Percentiles rank a stretch among this genome's conserved stretches.
phyloP scores from a whole-genome alignment of 495 filamentous ascomycete genomes.

The Schizothecium vesticola region DNA sequence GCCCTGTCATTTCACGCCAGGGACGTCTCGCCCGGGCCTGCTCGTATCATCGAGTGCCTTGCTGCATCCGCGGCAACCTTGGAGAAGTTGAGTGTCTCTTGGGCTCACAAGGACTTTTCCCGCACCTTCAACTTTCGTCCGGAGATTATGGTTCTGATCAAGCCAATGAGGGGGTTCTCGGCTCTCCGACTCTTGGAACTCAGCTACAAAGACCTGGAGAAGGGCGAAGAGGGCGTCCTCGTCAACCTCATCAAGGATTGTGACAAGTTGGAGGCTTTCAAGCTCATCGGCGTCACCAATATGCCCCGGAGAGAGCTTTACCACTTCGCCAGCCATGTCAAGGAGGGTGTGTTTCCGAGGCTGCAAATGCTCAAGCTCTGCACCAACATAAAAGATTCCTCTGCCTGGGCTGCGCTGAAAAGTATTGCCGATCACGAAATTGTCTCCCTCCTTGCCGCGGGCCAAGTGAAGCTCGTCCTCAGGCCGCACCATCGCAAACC shows the following conservation, averaged over 20 bases:
- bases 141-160: neutral
- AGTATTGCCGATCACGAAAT: neutral
- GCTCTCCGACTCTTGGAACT: neutral
- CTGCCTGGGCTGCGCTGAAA: neutral
- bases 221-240: neutral
- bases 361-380: neutral
- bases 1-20: neutral
- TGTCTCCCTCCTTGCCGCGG: neutral
- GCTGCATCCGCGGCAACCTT: neutral
- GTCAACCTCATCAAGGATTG: neutral
- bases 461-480: neutral
- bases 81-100: neutral
- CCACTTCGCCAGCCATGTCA: neutral
- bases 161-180: neutral
- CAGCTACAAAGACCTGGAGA: neutral
- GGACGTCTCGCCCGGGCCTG: neutral
- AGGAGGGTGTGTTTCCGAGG: neutral
- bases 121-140: neutral
- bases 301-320: neutral
- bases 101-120: neutral
- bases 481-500: neutral
- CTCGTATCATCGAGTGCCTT: neutral
- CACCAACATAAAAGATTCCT: neutral
- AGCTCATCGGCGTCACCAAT: neutral
- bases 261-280: neutral